Evolutionary conservation across 2,329 filamentous ascomycete species (phyloP), one percentile per base, ranked within the genome.

Genomic region (Hypomyces perniciosus): DNA sequence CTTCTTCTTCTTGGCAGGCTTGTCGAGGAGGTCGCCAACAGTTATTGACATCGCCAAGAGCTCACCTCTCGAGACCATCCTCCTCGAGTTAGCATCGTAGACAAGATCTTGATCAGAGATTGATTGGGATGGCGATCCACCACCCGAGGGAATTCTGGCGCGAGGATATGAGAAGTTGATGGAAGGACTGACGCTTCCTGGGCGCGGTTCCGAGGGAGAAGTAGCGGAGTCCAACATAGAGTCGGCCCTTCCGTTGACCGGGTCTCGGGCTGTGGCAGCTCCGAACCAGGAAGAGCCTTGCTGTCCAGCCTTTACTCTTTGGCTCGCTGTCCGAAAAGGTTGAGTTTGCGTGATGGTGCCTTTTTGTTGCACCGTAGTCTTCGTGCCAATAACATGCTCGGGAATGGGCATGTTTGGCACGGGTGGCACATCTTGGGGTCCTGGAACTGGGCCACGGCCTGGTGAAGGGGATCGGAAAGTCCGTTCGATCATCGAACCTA

Each of bases 401-500:
- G 43, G 28, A 12, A 29, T 70, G 3, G 88, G 89, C 28, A 96
- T 75, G 4, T 78, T 75, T 34, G 90, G 91, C 2, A 96, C 84
- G 1, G 90, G 90, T 30, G 90, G 89, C 47, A 80, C 76, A 60
- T 80, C 72, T 45, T 71, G 65, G 20, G 65, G 59, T 39, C 64
- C 66, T 56, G 65, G 68, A 52, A 67, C 64, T 41, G 67, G 67
- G 51, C 68, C 75, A 74, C 64, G 66, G 74, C 54, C 67, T 26
- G 62, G 88, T 4, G 85, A 95, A 4, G 84, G 83, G 9, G 86
- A 86, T 58, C 91, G 83, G 68, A 96, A 96, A 1, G 90, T 91
- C 52, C 92, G 82, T 65, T 92, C 88, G 30, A 82, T 85, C 91
- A 97, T 95, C 45, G 90, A 96, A 26, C 83, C 79, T 29, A 80